Evolutionary conservation across 176 grass and related monocot species (phyloP).

Genomic region (Eleusine coracana): DNA sequence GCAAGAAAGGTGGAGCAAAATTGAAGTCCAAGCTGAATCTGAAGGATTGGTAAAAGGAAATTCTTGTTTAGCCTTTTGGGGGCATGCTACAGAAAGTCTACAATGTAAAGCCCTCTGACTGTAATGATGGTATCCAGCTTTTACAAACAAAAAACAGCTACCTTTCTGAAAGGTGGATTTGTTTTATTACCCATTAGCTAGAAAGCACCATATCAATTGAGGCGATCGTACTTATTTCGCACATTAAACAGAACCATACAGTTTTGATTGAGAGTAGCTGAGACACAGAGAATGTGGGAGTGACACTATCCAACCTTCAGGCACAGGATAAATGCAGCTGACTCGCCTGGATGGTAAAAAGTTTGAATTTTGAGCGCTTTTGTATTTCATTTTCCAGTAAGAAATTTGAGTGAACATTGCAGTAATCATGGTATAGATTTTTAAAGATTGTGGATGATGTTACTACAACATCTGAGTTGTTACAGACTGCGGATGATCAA

Average conservation of each 20-base stretch:
- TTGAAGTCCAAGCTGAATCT: not conserved
- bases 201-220: slow-evolving; percentile 11
- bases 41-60: not conserved
- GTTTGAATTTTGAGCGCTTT: not conserved
- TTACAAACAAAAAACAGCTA: not conserved
- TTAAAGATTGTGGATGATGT: not conserved
- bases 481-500: not conserved
- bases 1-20: not conserved
- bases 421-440: not conserved
- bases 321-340: not conserved
- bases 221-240: not conserved
- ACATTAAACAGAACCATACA: not conserved
- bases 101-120: not conserved
- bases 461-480: not conserved
- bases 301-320: not conserved
- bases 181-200: not conserved
- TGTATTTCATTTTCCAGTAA: not conserved
- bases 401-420: not conserved
- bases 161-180: not conserved
- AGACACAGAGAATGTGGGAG: not conserved
- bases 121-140: not conserved
- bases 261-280: not conserved
- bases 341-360: not conserved
- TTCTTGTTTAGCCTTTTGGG: not conserved
- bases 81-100: not conserved